Conservation (phyloP, 768 basidiomycete genomes). For the Tricholoma flavovirens region DNA sequence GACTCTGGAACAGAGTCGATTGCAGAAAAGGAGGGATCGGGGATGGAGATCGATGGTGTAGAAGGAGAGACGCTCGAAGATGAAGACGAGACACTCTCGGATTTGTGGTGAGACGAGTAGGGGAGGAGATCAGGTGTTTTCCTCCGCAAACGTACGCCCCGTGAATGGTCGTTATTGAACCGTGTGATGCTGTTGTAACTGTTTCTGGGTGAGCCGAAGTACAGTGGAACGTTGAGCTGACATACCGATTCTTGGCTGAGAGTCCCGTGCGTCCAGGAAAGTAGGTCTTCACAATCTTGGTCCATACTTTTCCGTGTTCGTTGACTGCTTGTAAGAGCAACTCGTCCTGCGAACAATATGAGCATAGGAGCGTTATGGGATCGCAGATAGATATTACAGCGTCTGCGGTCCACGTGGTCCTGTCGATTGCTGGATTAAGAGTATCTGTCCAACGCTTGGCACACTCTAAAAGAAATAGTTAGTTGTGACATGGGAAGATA, state of each 20-base stretch:
- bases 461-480: constrained; percentile 37
- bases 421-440: constrained; percentile 54
- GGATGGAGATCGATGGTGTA: constrained; percentile 23
- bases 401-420: constrained; percentile 53
- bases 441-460: constrained; percentile 62
- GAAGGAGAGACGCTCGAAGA: constrained; percentile 37
- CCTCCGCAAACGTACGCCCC: constrained; percentile 29
- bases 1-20: constrained; percentile 18
- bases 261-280: constrained; percentile 56
- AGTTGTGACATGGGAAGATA: constrained; percentile 7
- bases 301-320: constrained; percentile 55
- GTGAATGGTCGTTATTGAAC: constrained; percentile 36
- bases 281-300: constrained; percentile 56
- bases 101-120: constrained; percentile 25
- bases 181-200: constrained; percentile 52
- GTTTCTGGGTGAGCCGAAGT: constrained; percentile 3
- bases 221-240: not conserved
- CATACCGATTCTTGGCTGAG: constrained; percentile 54
- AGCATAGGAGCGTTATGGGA: constrained; percentile 3
- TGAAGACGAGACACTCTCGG: constrained; percentile 35
- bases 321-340: constrained; percentile 49
- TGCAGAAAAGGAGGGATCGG: constrained; percentile 19
- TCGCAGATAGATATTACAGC: constrained; percentile 28
- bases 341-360: constrained; percentile 35
- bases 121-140: constrained; percentile 29